These are phyloP conservation scores for Serendipita vermifera DNA, from an alignment of 768 basidiomycete species.

Conservation along the genomic window DNA sequence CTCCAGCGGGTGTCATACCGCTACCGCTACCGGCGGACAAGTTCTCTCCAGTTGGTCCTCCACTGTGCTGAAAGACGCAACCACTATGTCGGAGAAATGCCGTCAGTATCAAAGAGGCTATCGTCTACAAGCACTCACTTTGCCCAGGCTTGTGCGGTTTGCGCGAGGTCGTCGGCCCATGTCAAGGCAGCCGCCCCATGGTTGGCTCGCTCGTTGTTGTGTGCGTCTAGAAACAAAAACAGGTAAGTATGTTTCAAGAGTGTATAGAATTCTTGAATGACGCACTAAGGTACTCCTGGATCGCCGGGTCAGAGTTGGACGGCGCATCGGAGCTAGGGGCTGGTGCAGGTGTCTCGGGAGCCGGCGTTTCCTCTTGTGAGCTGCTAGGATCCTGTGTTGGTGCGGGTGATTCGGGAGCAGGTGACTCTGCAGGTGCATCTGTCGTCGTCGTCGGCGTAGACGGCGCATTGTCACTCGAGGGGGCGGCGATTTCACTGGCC, in stretches of 20 bases:
- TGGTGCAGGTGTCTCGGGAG: background rate
- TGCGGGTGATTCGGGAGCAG: background rate
- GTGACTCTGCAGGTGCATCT: too few species aligned
- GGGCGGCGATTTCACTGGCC: too few species aligned
- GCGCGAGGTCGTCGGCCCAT: constrained; percentile 39
- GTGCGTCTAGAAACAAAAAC: constrained; percentile 19
- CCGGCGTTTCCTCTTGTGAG: background rate
- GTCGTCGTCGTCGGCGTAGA: too few species aligned
- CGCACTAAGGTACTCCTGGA: background rate
- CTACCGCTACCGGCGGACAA: constrained; percentile 40
- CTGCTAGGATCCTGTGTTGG: too few species aligned
- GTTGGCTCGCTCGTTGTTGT: constrained; percentile 35
- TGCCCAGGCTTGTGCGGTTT: constrained; percentile 39
- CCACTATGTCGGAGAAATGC: background rate
- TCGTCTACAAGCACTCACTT: constrained; percentile 36
- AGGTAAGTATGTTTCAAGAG: background rate
- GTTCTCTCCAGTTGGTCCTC: constrained; percentile 39
- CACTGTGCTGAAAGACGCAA: constrained; percentile 30
- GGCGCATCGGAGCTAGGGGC: background rate
- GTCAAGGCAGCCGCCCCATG: constrained; percentile 33
- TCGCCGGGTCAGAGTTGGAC: background rate
- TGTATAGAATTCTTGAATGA: too few species aligned
- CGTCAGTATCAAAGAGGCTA: background rate
- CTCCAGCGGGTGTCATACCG: constrained; percentile 29
- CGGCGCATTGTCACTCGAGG: too few species aligned